Conservation (phyloP, 176 grass and related monocot genomes). For the Eragrostis nindensis region DNA sequence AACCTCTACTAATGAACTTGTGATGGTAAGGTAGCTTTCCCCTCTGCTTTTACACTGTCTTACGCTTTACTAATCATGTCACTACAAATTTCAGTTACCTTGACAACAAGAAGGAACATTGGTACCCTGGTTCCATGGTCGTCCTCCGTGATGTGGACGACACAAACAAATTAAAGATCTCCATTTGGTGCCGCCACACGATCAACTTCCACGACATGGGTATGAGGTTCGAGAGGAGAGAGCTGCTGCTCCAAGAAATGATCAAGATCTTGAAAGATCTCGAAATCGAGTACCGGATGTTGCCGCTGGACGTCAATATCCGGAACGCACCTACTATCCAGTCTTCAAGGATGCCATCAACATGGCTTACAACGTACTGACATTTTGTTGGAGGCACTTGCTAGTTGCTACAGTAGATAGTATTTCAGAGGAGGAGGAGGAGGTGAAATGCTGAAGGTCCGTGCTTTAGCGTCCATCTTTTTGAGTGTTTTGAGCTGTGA, state of each 20-base stretch:
- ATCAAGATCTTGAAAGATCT: constrained; percentile 80
- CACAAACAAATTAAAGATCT: constrained; percentile 71
- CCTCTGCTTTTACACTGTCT: background rate
- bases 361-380: constrained; percentile 54
- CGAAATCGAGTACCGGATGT: constrained; percentile 86
- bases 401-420: background rate
- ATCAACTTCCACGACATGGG: constrained; percentile 97
- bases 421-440: background rate
- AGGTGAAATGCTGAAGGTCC: background rate
- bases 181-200: constrained; percentile 87
- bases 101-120: constrained; percentile 93
- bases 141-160: constrained; percentile 82
- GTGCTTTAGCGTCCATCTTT: background rate
- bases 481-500: constrained; percentile 40
- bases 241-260: constrained; percentile 84
- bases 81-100: constrained; percentile 58
- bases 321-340: constrained; percentile 56
- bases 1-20: background rate
- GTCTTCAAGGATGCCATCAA: constrained; percentile 70
- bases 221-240: constrained; percentile 69
- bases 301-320: constrained; percentile 80
- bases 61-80: background rate
- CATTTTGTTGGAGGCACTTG: background rate
- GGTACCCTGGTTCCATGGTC: constrained; percentile 79
- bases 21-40: background rate